Conservation (phyloP, 441 rosid species). For the California macrophylla region DNA sequence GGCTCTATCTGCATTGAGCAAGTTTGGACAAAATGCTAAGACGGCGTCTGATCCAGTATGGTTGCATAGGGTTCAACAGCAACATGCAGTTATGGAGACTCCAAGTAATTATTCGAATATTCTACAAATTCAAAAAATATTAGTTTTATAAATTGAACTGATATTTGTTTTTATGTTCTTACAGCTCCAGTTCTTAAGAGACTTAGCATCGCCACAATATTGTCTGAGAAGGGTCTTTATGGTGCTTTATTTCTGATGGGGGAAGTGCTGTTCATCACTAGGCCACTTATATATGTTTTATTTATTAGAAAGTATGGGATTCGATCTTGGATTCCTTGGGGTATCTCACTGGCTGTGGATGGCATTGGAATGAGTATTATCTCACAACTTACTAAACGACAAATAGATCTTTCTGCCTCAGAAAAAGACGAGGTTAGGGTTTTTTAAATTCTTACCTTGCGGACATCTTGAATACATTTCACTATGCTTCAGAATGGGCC, state of each 20-base stretch:
- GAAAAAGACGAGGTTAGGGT: constrained; percentile 71
- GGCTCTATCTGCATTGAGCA: constrained; percentile 67
- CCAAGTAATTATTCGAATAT: constrained; percentile 30
- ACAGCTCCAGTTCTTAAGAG: constrained; percentile 36
- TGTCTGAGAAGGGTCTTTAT: constrained; percentile 55
- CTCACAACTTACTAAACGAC: constrained; percentile 34
- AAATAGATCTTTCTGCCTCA: constrained; percentile 32
- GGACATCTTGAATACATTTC: neutral
- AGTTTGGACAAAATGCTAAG: constrained; percentile 73
- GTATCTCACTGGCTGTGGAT: constrained; percentile 64
- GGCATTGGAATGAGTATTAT: constrained; percentile 45
- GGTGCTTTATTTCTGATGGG: constrained; percentile 58
- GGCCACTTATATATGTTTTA: constrained; percentile 79
- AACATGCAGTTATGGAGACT: constrained; percentile 47
- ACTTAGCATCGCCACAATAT: constrained; percentile 39
- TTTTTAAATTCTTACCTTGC: constrained; percentile 3
- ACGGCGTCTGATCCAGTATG: constrained; percentile 40
- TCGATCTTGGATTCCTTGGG: constrained; percentile 89
- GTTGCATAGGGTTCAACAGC: constrained; percentile 55
- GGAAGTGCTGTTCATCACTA: constrained; percentile 59
- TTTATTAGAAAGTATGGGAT: constrained; percentile 65
- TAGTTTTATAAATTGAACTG: constrained; percentile 12
- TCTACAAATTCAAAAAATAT: no score
- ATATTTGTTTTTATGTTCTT: constrained; percentile 14
- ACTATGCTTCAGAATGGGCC: neutral